Evolutionary conservation across 2,329 filamentous ascomycete species (phyloP).

Genomic region (Penicillium verrucosum): DNA sequence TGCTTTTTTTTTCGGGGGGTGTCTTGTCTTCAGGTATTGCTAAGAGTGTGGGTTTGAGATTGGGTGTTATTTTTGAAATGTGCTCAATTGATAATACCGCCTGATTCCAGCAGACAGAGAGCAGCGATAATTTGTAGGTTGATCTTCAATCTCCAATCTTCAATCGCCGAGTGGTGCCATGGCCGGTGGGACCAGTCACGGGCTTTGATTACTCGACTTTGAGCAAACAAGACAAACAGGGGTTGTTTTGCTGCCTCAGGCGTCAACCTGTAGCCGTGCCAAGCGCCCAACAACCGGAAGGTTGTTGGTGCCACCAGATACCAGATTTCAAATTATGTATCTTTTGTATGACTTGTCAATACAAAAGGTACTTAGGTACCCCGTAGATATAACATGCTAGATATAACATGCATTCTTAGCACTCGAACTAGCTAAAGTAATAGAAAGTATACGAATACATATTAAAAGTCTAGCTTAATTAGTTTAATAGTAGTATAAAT

Average conservation of each 20-base stretch:
- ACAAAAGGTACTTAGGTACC: no score
- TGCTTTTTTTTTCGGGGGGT: neutral
- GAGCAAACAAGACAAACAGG: conserved; percentile 21
- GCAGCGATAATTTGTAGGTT: neutral
- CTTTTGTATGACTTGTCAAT: no score
- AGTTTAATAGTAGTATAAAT: no score
- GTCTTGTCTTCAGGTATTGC: neutral
- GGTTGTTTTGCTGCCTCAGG: neutral
- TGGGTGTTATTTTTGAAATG: neutral
- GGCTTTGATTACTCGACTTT: conserved; percentile 10
- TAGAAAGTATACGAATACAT: no score
- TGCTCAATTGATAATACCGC: neutral
- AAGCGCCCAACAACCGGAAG: no score
- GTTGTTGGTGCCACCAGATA: no score
- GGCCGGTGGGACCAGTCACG: conserved; percentile 6
- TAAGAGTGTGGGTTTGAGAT: no score
- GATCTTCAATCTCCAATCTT: conserved; percentile 1
- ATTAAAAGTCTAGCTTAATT: no score
- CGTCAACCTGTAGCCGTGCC: neutral
- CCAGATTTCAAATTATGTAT: no score
- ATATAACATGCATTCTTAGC: no score
- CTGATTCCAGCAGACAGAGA: neutral
- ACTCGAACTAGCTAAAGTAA: no score
- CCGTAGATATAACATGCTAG: no score
- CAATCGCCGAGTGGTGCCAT: conserved; percentile 7